These are phyloP conservation scores for Mucuna pruriens DNA, from an alignment of 306 rosid genomes.

Conservation along the genomic window DNA sequence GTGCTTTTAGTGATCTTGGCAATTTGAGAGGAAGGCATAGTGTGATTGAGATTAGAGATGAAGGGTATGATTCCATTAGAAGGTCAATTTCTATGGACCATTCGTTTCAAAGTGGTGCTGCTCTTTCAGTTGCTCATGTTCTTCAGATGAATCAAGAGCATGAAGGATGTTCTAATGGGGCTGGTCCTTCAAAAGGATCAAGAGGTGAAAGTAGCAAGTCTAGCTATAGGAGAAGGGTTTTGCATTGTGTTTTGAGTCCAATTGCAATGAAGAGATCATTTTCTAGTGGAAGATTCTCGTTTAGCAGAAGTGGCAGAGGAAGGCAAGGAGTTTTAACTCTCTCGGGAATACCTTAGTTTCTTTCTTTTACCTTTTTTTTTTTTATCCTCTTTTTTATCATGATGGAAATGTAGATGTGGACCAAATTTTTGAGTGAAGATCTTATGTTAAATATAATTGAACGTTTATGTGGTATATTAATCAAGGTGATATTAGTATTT, in stretches of 20 bases:
- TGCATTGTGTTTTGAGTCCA: conserved; percentile 71
- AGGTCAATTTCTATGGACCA: conserved; percentile 89
- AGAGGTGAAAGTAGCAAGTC: conserved; percentile 56
- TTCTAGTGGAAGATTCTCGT: conserved; percentile 79
- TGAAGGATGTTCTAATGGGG: conserved; percentile 51
- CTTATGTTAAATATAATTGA: conserved; percentile 27
- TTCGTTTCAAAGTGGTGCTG: conserved; percentile 45
- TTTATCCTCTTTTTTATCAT: not conserved
- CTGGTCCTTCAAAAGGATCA: conserved; percentile 61
- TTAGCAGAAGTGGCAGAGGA: conserved; percentile 63
- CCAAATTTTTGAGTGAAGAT: conserved; percentile 38
- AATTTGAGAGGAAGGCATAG: conserved; percentile 64
- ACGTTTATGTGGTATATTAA: conserved; percentile 19
- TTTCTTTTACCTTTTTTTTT: not conserved
- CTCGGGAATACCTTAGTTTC: conserved; percentile 31
- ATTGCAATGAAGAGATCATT: conserved; percentile 88
- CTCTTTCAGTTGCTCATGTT: conserved; percentile 54
- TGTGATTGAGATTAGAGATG: conserved; percentile 69
- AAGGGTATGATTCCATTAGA: conserved; percentile 51
- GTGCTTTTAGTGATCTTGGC: conserved; percentile 68
- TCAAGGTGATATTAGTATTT: conserved; percentile 28
- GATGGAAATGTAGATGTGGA: conserved; percentile 27
- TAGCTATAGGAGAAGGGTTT: conserved; percentile 51
- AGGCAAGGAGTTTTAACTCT: conserved; percentile 57
- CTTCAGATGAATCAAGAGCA: conserved; percentile 53